Evolutionary conservation across 768 basidiomycete species (phyloP).

Genomic region (Psilocybe subaeruginosa): DNA sequence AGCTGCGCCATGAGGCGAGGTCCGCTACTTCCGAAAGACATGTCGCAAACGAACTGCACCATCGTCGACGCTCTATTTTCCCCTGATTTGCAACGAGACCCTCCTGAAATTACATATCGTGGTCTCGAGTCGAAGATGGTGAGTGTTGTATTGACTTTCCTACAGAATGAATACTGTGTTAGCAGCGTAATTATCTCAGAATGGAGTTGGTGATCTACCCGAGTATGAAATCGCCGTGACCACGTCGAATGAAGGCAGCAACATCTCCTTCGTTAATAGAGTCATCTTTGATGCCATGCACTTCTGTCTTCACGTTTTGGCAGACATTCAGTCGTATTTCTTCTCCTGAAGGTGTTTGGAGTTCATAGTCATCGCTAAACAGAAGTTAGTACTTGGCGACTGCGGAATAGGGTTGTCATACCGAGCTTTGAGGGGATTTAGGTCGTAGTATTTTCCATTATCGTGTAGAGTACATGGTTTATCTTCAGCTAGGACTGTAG

Average conservation of each 20-base stretch:
- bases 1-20: conserved; percentile 67
- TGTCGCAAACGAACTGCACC: conserved; percentile 80
- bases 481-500: conserved; percentile 39
- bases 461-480: conserved; percentile 64
- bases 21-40: conserved; percentile 54
- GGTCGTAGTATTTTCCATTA: conserved; percentile 64
- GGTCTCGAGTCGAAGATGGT: conserved; percentile 53
- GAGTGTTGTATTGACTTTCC: conserved; percentile 68
- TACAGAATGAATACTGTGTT: conserved; percentile 22
- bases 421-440: conserved; percentile 64
- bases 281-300: conserved; percentile 59
- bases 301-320: conserved; percentile 53
- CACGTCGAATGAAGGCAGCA: conserved; percentile 62
- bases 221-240: conserved; percentile 70
- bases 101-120: conserved; percentile 58
- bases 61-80: conserved; percentile 61
- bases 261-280: conserved; percentile 52
- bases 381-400: conserved; percentile 14
- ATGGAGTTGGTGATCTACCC: conserved; percentile 46
- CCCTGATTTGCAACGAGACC: conserved; percentile 59
- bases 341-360: conserved; percentile 49
- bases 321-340: conserved; percentile 68
- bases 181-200: background rate
- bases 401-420: conserved; percentile 31
- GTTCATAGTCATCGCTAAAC: conserved; percentile 65